These are phyloP conservation scores for Aspergillus sp. DNA, from an alignment of 2,329 filamentous ascomycete species.

Conservation along the genomic window DNA sequence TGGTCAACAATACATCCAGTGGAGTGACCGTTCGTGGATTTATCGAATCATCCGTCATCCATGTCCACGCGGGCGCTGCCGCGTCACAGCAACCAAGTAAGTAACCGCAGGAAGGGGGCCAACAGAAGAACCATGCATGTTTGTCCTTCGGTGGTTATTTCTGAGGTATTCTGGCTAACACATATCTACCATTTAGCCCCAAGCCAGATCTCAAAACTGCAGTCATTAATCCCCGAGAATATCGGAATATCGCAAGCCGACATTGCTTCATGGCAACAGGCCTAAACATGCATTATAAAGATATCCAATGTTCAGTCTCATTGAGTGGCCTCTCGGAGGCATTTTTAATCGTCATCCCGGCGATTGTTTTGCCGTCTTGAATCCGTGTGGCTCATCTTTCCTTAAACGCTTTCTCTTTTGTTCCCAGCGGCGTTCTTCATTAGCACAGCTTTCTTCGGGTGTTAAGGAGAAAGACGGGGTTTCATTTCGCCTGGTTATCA, in stretches of 20 bases:
- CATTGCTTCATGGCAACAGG: constrained; percentile 31
- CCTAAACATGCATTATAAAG: neutral
- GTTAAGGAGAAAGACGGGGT: neutral
- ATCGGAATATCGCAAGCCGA: constrained; percentile 32
- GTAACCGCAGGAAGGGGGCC: constrained; percentile 11
- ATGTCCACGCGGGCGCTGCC: constrained; percentile 28
- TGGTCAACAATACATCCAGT: constrained; percentile 27
- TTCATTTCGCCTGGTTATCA: neutral
- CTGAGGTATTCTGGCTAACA: constrained; percentile 16
- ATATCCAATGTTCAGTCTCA: neutral
- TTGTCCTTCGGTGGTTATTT: neutral
- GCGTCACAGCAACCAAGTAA: constrained; percentile 30
- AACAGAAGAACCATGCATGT: neutral
- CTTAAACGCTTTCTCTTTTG: neutral
- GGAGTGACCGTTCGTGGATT: constrained; percentile 31
- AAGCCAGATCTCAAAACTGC: constrained; percentile 24
- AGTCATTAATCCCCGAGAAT: constrained; percentile 29
- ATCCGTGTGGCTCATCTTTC: neutral
- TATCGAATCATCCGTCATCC: constrained; percentile 30
- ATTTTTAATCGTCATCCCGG: neutral
- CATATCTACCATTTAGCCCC: constrained; percentile 18
- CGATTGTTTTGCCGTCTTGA: neutral
- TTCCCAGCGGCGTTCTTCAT: neutral
- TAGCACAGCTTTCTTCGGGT: neutral
- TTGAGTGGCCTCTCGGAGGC: neutral